A percentile compares a stretch with the other conserved stretches of the same genome.
Conservation (phyloP, 257 asterid species). For the Gynochthodes officinalis region DNA sequence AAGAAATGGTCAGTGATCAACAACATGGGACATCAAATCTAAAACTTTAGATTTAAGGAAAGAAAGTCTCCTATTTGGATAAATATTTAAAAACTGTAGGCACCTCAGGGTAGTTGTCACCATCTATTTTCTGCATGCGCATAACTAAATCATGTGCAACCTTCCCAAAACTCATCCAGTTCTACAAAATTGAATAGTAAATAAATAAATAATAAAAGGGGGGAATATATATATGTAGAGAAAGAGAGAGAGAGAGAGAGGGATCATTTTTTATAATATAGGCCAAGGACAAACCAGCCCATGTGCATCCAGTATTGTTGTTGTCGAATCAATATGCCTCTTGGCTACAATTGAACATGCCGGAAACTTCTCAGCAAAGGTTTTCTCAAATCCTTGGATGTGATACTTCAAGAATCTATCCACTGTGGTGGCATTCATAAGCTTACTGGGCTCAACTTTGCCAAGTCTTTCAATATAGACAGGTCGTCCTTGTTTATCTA, state of each 20-base stretch:
- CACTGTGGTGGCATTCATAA: constrained; percentile 76
- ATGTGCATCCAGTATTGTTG: constrained; percentile 83
- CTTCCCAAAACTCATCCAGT: constrained; percentile 94
- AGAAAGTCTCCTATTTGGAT: constrained; percentile 10
- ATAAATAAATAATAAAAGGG: too few relatives aligned
- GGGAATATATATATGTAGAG: too few relatives aligned
- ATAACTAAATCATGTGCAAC: constrained; percentile 79
- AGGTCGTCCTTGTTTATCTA: constrained; percentile 90
- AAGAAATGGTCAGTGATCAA: constrained; percentile 23
- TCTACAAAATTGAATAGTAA: constrained; percentile 45
- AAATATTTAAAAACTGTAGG: constrained; percentile 12
- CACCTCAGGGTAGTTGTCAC: constrained; percentile 98
- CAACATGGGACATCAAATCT: constrained; percentile 14
- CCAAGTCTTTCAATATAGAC: constrained; percentile 95
- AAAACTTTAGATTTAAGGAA: constrained; percentile 17
- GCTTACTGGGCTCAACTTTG: constrained; percentile 77
- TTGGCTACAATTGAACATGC: constrained; percentile 90
- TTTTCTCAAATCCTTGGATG: constrained; percentile 84
- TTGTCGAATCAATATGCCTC: constrained; percentile 84
- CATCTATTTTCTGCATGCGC: constrained; percentile 93
- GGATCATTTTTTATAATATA: constrained; percentile 3
- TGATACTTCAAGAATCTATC: constrained; percentile 93
- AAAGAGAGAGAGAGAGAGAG: neutral
- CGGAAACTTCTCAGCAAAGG: constrained; percentile 77
- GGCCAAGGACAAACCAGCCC: constrained; percentile 72